Base-by-base conservation (phyloP, 768 basidiomycete genomes). In the Wakefieldia striispora region DNA sequence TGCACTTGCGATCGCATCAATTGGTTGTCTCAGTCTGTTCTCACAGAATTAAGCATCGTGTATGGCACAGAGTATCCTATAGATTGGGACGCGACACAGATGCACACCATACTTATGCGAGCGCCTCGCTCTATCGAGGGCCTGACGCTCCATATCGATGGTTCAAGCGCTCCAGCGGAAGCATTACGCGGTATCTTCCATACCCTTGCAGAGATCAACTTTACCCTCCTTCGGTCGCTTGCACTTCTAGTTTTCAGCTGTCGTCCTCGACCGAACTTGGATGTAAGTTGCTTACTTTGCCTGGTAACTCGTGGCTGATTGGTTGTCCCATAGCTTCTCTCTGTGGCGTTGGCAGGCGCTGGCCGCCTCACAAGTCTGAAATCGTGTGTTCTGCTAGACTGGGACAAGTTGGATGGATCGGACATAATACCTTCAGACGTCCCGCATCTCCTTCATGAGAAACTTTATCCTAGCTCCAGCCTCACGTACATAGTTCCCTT, bases 151-250 rank as follows among this genome's bases (percentile, higher is more conserved):
- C 11, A 29, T 2, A 12, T 13, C 2, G 29, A 26, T 26, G 26
- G 5, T 8, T 29, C 29, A 12, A 1, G 8, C 4, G 11, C 6
- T 3, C 29, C n/a, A 29, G 10, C 11, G 2, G 29, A 6, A 3
- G 4, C 12, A 13, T 29, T 29, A 3, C 2, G 13, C 11, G 29
- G 4, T 4, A 29, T 29, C 12, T 29, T 29, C 12, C 11, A 10
- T 29, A 4, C 11, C 6, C 33, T 14, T 16, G 16, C 12, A 1
- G 45, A 50, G 54, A 37, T 12, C 31, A 47, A 29, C 1, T 21
- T 51, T 3, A 27, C 40, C 20, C n/a, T 23, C 9, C 50, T 59
- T 40, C 43, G 40, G 29, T 59, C 53, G 29, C 26, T 59, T n/a
- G 41, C 37, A 11, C 20, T 55, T 20, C 13, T 0, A 1, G 16